These are phyloP conservation scores for Striga hermonthica DNA, from an alignment of 305 asterid genomes.

Conservation along the genomic window DNA sequence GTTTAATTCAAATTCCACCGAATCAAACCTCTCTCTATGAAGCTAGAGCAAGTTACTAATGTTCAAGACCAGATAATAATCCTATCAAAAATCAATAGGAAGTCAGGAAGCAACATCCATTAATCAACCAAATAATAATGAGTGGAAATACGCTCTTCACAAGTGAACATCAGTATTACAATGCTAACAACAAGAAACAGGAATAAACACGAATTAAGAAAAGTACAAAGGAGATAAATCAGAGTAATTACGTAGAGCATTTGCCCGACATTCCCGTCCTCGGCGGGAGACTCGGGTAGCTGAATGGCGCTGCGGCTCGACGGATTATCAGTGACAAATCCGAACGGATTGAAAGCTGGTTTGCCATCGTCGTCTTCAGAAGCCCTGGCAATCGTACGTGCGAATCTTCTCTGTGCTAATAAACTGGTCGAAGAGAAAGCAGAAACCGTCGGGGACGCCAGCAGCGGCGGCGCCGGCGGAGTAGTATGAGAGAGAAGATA, in stretches of 20 bases:
- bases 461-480: slow-evolving; percentile 27
- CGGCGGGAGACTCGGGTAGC: slow-evolving; percentile 91
- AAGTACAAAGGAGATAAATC: not conserved
- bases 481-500: slow-evolving; percentile 48
- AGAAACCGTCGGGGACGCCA: slow-evolving; percentile 26
- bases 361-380: slow-evolving; percentile 62
- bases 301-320: slow-evolving; percentile 91
- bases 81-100: too few relatives aligned
- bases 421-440: slow-evolving; percentile 33
- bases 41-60: not conserved
- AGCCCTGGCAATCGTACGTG: slow-evolving; percentile 50
- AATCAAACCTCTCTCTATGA: not conserved
- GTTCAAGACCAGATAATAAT: not conserved
- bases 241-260: slow-evolving; percentile 63
- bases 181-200: too few relatives aligned
- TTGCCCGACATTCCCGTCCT: slow-evolving; percentile 96
- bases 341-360: slow-evolving; percentile 83
- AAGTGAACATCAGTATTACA: not conserved
- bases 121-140: not conserved
- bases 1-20: not conserved
- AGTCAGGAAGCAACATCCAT: too few relatives aligned
- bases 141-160: not conserved
- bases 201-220: too few relatives aligned
- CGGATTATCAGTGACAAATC: slow-evolving; percentile 90
- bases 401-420: slow-evolving; percentile 31